These are phyloP conservation scores for Sugiyamaella neomexicana DNA, from an alignment of 1,139 yeast genomes.

Conservation along the genomic window DNA sequence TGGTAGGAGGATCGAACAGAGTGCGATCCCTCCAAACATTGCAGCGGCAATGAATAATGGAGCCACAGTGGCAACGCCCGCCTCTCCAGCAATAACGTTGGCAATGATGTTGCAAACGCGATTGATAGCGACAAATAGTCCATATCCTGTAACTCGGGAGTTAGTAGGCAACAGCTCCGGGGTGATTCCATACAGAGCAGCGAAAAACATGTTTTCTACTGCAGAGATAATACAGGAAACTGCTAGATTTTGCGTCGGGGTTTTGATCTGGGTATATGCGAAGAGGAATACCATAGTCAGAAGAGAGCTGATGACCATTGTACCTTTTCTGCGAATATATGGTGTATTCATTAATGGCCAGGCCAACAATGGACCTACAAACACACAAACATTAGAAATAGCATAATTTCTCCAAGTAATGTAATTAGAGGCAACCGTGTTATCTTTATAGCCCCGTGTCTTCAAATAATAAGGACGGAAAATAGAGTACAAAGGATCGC, in stretches of 20 bases:
- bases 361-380: conserved; percentile 58
- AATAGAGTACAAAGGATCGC: conserved; percentile 52
- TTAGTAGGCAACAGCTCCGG: conserved; percentile 59
- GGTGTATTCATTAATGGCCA: conserved; percentile 47
- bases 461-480: conserved; percentile 52
- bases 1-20: conserved; percentile 48
- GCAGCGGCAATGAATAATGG: conserved; percentile 63
- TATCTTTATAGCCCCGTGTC: conserved; percentile 47
- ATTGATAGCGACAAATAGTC: conserved; percentile 48
- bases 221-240: conserved; percentile 54
- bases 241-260: conserved; percentile 52
- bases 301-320: conserved; percentile 56
- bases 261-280: conserved; percentile 56
- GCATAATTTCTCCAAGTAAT: conserved; percentile 53
- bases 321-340: conserved; percentile 54
- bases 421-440: conserved; percentile 44
- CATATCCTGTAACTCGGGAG: conserved; percentile 58
- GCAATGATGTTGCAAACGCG: conserved; percentile 51
- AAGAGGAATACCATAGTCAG: conserved; percentile 55
- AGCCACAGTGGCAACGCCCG: conserved; percentile 45
- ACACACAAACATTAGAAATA: conserved; percentile 51
- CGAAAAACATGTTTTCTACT: conserved; percentile 53
- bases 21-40: conserved; percentile 46
- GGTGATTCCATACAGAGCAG: conserved; percentile 55
- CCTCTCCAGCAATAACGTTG: conserved; percentile 52